Conservation (phyloP, 1,284 basidiomycete species). For the Microbotryum silenes-acaulis region DNA sequence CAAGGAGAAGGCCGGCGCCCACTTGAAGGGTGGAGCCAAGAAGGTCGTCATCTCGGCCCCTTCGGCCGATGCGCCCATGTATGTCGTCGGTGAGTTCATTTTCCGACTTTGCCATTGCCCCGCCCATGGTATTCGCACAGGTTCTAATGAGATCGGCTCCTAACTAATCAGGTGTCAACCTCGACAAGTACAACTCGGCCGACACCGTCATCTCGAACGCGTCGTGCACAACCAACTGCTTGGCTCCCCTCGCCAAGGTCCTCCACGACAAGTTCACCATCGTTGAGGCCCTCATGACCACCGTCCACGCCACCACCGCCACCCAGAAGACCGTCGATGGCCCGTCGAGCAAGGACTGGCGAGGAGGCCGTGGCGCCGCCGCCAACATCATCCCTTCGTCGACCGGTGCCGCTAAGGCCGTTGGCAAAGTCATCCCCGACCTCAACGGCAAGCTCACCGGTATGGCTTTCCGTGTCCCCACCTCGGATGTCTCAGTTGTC, state of each 20-base stretch:
- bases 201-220: slow-evolving; percentile 94
- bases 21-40: slow-evolving; percentile 99
- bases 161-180: slow-evolving; percentile 72
- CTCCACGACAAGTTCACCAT: slow-evolving; percentile 95
- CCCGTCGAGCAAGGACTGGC: slow-evolving; percentile 80
- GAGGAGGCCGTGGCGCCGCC: slow-evolving; percentile 89
- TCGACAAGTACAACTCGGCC: slow-evolving; percentile 84
- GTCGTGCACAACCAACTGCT: slow-evolving; percentile 99
- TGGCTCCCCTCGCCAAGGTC: slow-evolving; percentile 97
- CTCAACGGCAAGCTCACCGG: slow-evolving; percentile 97
- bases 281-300: slow-evolving; percentile 96
- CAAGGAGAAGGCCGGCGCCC: slow-evolving; percentile 71
- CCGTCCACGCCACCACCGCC: slow-evolving; percentile 76
- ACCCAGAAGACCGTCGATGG: slow-evolving; percentile 99
- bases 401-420: slow-evolving; percentile 93
- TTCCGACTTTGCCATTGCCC: background rate
- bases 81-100: slow-evolving; percentile 38
- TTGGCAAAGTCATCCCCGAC: slow-evolving; percentile 95
- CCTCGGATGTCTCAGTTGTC: slow-evolving; percentile 94
- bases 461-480: slow-evolving; percentile 96
- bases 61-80: slow-evolving; percentile 96
- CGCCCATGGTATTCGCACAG: slow-evolving; percentile 53
- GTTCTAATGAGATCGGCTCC: background rate
- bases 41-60: slow-evolving; percentile 99
- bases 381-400: slow-evolving; percentile 99